Evolutionary conservation across 768 basidiomycete genomes (phyloP), one percentile per base, ranked within the genome.

Genomic region (Collybia nuda): DNA sequence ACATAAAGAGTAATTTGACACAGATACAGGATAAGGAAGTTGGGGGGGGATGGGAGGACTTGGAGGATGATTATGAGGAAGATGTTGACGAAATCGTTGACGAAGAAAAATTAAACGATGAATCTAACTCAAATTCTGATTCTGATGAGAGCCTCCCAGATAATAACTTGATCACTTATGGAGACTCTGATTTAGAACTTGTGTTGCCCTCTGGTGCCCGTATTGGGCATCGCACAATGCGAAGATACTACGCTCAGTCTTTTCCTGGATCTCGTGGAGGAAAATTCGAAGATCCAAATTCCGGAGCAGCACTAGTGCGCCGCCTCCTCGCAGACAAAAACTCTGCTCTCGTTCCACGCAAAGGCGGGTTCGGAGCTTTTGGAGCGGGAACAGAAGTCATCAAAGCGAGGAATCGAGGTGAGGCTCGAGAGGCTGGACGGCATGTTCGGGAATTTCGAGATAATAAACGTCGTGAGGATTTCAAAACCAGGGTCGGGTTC

Each of bases 341-440:
- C 59, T 82, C 86, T 0, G 89, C 87, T 0, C 76, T 98, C 37
- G 85, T 99, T 1, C 92, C 96, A 0, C 72, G 83, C 11, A 86
- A 78, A 58, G 94, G 91, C 32, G 94, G 90, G 1, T 92, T 84
- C 54, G 94, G 95, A 21, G 92, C 91, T 2, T 94, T 78, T 61
- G 95, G 95, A 1, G 70, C 70, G 8, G 93, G 92, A 1, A 85
- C 80, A 6, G 82, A 92, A 26, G 88, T 94, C 8, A 80, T 98
- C 53, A 91, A 87, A 65, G 96, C 93, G 18, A 78, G 93, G 45
- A 98, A 98, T 72, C 79, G 79, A n/a, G 97, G 97, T 2, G 96
- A 98, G 71, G 97, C 97, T 12, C 81, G 81, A 56, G 88, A 98
- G 67, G 96, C 96, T 18, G 92, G 87, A 12, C 79, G 91, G 40